Conservation (phyloP, 31 red algal genomes). For the Endocladia muricata region DNA sequence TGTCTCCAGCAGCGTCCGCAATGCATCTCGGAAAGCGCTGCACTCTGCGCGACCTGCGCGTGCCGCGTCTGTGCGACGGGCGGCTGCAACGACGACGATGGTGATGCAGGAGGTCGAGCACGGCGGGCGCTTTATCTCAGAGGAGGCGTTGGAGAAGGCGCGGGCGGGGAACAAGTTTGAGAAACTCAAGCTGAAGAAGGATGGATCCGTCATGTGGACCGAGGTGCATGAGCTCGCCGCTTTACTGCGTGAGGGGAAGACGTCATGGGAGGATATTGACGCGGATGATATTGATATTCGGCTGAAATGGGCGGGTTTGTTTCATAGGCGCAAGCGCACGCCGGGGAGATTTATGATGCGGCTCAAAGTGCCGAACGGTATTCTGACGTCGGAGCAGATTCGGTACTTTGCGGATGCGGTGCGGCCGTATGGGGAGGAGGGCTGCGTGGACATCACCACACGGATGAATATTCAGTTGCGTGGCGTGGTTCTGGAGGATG, state of each 20-base stretch:
- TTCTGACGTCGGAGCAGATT: conserved; percentile 55
- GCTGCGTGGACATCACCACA: conserved; percentile 85
- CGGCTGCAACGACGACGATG: conserved; percentile 36
- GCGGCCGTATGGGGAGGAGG: conserved; percentile 57
- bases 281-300: conserved; percentile 80
- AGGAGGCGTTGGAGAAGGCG: conserved; percentile 46
- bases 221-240: conserved; percentile 65
- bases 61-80: too few relatives aligned
- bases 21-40: too few relatives aligned
- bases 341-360: conserved; percentile 91
- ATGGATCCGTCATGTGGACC: conserved; percentile 83
- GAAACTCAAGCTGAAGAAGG: conserved; percentile 89
- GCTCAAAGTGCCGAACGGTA: conserved; percentile 84
- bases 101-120: conserved; percentile 34
- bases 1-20: too few relatives aligned
- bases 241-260: conserved; percentile 67
- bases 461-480: conserved; percentile 93
- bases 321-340: conserved; percentile 80
- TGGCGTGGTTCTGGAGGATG: conserved; percentile 72
- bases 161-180: conserved; percentile 69
- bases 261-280: conserved; percentile 61
- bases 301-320: conserved; percentile 93
- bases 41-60: too few relatives aligned
- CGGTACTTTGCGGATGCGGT: conserved; percentile 47
- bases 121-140: conserved; percentile 47